phyloP scores from a whole-genome alignment of 1,139 yeast genomes.

The Protomyces pachydermus region DNA sequence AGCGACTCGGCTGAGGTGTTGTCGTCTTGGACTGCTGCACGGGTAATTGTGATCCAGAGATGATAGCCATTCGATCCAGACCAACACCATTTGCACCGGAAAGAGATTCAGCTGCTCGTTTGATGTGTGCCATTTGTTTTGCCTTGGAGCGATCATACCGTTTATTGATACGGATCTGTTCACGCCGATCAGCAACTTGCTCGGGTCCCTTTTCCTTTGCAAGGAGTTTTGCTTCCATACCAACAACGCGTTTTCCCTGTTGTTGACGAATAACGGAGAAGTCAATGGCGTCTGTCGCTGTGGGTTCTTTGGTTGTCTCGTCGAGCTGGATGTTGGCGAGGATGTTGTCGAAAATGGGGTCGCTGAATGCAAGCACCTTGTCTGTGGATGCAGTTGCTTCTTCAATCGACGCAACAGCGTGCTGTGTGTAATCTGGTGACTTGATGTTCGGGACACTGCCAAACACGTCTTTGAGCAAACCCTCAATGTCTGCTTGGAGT shows the following conservation, averaged over 20 bases:
- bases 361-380: slow-evolving; percentile 11
- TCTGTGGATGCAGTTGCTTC: neutral
- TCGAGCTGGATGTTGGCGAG: slow-evolving; percentile 4
- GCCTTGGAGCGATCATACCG: slow-evolving; percentile 22
- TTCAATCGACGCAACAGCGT: neutral
- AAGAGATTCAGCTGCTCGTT: slow-evolving; percentile 17
- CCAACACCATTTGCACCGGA: slow-evolving; percentile 22
- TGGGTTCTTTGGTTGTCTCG: slow-evolving; percentile 6
- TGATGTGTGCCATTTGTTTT: slow-evolving; percentile 23
- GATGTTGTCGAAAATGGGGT: slow-evolving; percentile 11
- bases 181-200: slow-evolving; percentile 12
- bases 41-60: slow-evolving; percentile 3
- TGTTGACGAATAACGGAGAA: slow-evolving; percentile 20
- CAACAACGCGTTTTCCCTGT: slow-evolving; percentile 19
- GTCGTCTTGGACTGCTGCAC: neutral
- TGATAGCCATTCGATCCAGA: slow-evolving; percentile 21
- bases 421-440: neutral
- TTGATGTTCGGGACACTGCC: neutral
- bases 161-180: slow-evolving; percentile 24
- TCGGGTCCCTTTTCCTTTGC: slow-evolving; percentile 24
- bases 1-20: slow-evolving; percentile 21
- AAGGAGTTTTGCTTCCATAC: slow-evolving; percentile 24
- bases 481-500: neutral
- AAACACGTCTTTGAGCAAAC: neutral
- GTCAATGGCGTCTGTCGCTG: slow-evolving; percentile 2